Conservation (phyloP, 2,329 filamentous ascomycete species). For the Aspergillus uvarum region DNA sequence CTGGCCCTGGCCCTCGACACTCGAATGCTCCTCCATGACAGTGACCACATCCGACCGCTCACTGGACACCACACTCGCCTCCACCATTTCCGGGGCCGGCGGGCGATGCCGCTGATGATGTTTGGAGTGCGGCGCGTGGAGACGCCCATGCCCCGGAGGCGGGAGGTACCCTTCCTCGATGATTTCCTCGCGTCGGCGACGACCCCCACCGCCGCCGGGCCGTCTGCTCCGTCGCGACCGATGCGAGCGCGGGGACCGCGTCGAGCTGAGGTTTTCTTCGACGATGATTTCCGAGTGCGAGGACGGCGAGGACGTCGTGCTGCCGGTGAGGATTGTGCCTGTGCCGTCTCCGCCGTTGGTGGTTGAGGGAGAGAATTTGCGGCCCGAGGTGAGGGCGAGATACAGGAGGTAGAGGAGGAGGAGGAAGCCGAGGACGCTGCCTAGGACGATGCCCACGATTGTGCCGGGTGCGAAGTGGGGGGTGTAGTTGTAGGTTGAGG, state of each 20-base stretch:
- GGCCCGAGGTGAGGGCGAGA: constrained; percentile 49
- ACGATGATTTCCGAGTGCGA: constrained; percentile 23
- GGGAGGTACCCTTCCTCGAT: constrained; percentile 1
- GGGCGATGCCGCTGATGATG: background rate
- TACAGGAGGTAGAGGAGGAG: constrained; percentile 56
- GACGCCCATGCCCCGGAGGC: constrained; percentile 20
- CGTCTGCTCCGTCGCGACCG: background rate
- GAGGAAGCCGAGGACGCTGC: constrained; percentile 52
- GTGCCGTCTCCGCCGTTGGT: constrained; percentile 18
- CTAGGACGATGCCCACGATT: constrained; percentile 59
- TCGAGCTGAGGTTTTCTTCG: background rate
- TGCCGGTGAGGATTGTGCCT: constrained; percentile 21
- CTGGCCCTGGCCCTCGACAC: constrained; percentile 23
- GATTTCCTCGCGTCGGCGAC: constrained; percentile 22
- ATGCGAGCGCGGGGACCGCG: constrained; percentile 11
- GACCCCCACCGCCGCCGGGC: background rate
- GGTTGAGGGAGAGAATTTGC: constrained; percentile 29
- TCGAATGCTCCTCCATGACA: constrained; percentile 57
- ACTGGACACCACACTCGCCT: constrained; percentile 33
- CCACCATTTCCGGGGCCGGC: constrained; percentile 21
- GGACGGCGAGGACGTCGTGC: background rate
- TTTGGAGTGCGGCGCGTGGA: no score
- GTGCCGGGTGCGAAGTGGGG: constrained; percentile 55
- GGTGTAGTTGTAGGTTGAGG: constrained; percentile 60
- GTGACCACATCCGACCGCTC: constrained; percentile 52